Conservation (phyloP, 108 stramenopile genomes). For the Mediolabrus comicus region DNA sequence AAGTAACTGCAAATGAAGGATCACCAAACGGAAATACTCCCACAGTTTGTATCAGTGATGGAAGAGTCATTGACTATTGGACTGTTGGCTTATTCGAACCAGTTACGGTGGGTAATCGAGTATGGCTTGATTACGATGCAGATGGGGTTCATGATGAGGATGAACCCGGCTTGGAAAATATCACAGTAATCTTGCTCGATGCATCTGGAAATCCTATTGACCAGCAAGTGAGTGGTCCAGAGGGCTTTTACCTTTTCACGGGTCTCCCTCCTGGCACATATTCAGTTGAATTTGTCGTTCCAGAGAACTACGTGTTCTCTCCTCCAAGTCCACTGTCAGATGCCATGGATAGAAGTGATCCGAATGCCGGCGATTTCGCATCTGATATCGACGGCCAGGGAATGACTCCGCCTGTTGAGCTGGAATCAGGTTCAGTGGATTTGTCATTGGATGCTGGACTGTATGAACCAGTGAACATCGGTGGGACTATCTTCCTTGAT, state of each 20-base stretch:
- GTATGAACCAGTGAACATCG: slow-evolving; percentile 20
- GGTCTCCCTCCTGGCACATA: slow-evolving; percentile 23
- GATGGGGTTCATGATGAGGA: slow-evolving; percentile 16
- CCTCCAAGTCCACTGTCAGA: neutral
- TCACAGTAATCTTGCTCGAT: slow-evolving; percentile 23
- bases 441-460: slow-evolving; percentile 34
- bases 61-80: slow-evolving; percentile 10
- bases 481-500: slow-evolving; percentile 8
- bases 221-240: slow-evolving; percentile 14
- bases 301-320: slow-evolving; percentile 19
- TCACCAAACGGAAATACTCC: slow-evolving; percentile 14
- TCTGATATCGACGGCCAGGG: neutral
- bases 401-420: slow-evolving; percentile 8
- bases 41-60: neutral
- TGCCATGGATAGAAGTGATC: slow-evolving; percentile 1
- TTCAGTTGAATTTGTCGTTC: slow-evolving; percentile 22
- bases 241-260: slow-evolving; percentile 25
- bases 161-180: slow-evolving; percentile 14
- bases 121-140: slow-evolving; percentile 33
- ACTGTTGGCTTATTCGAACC: slow-evolving; percentile 31
- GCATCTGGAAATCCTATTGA: slow-evolving; percentile 6
- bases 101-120: slow-evolving; percentile 15
- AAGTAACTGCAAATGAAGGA: neutral
- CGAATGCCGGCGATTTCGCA: slow-evolving; percentile 3
- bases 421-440: slow-evolving; percentile 20